Base-by-base conservation (phyloP, 2,329 filamentous ascomycete genomes). In the Chaetomiaceae sp. region DNA sequence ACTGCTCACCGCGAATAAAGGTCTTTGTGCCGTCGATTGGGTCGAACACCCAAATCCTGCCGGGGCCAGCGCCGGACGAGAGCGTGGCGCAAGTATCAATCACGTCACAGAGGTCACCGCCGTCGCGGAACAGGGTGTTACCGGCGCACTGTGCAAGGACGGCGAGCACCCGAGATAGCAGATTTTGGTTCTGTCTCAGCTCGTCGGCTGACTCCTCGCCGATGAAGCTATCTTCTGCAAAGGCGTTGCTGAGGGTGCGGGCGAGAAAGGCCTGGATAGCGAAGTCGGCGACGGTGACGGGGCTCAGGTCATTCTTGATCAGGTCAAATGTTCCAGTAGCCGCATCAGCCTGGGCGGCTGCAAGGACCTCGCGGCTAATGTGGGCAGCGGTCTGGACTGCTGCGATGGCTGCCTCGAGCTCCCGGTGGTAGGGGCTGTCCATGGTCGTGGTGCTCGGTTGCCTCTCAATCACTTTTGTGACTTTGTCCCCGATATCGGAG, bases 1-100 rank as follows among this genome's bases (percentile, higher is more conserved):
- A 83, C 42, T 80, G 73, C 59, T 80, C 69, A 5, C 76, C 74
- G 10, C 69, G 66, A 8, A 83, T 69, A 49, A 79, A 83, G 0
- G 78, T 80, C 66, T 78, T 75, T 2, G 80, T 83, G 7, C 80
- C 80, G 57, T 83, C 80, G 27, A 83, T 82, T 0, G 80, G 80
- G 60, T 83, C 80, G 59, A 83, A 81, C 0, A 83, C 72, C 79
- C 80, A 83, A 8, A 75, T 78, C 7, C 52, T 48, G 4, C 9
- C 23, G 1, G 42, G 6, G 62, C 67, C 4, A 71, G 74, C 14
- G 63, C 64, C 43, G 13, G 42, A 18, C 1, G 25, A 29, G 27
- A 30, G 37, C 2, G 38, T 45, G 27, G 75, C 73, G 54, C 78
- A 80, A 58, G 71, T 71, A 63, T 82, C 79, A 40, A 83, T 76